These are phyloP conservation scores for Rhizopus sp. DNA, from an alignment of 371 early-diverging fungal genomes.

Conservation along the genomic window DNA sequence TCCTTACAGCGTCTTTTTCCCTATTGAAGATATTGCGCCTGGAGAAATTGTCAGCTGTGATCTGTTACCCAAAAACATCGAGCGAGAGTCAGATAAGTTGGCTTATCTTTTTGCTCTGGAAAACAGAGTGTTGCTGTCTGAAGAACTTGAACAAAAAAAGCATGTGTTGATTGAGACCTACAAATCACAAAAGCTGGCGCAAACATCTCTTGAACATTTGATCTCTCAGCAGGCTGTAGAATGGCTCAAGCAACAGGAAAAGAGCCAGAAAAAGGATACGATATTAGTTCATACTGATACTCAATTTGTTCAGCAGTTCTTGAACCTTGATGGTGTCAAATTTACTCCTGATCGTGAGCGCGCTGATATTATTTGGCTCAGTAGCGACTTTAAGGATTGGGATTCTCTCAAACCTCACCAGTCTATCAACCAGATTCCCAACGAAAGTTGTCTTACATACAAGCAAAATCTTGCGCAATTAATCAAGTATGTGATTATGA, in stretches of 20 bases:
- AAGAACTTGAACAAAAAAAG: conserved; percentile 15
- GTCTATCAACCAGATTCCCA: conserved; percentile 54
- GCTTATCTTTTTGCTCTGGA: conserved; percentile 57
- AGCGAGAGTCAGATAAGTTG: conserved; percentile 40
- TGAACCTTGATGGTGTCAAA: conserved; percentile 49
- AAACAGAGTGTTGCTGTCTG: conserved; percentile 34
- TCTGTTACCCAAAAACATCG: conserved; percentile 47
- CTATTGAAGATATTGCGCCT: conserved; percentile 52
- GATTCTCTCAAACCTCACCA: conserved; percentile 50
- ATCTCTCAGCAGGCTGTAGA: conserved; percentile 8
- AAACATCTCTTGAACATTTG: background rate
- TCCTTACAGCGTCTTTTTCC: conserved; percentile 63
- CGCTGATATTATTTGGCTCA: conserved; percentile 59
- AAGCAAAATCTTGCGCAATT: conserved; percentile 54
- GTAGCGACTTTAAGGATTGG: conserved; percentile 53
- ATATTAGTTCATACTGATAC: conserved; percentile 31
- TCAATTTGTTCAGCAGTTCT: conserved; percentile 51
- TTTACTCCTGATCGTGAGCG: conserved; percentile 43
- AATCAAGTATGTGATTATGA: conserved; percentile 35
- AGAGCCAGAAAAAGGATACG: conserved; percentile 12
- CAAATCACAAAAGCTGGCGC: conserved; percentile 15
- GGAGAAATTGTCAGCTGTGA: conserved; percentile 55
- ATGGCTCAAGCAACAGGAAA: conserved; percentile 17
- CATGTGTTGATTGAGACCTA: conserved; percentile 38
- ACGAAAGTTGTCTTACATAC: conserved; percentile 55